Conservation (phyloP, 345 rosid species). For the Salix udensis region DNA sequence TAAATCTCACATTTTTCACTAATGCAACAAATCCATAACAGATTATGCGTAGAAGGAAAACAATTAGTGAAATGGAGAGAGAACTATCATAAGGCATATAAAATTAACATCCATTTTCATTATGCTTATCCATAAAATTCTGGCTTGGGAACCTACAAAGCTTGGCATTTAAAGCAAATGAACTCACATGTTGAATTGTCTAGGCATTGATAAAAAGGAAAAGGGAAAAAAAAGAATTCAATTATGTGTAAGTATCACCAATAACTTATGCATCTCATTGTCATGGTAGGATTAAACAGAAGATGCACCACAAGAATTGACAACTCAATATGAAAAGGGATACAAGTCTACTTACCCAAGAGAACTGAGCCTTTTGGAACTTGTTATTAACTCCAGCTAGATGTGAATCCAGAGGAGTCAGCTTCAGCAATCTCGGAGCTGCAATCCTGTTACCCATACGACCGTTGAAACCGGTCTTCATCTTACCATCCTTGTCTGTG, state of each 20-base stretch:
- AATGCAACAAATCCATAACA: background rate
- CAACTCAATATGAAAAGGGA: constrained; percentile 1
- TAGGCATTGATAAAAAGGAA: background rate
- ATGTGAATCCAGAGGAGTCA: constrained; percentile 81
- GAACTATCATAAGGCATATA: background rate
- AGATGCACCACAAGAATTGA: background rate
- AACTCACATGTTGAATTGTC: background rate
- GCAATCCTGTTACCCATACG: constrained; percentile 98
- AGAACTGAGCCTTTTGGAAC: constrained; percentile 89
- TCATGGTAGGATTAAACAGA: background rate
- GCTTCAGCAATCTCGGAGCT: constrained; percentile 88
- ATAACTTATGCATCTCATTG: background rate
- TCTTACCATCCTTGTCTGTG: constrained; percentile 76
- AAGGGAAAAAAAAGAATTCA: background rate
- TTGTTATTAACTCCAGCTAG: constrained; percentile 80
- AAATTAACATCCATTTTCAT: background rate
- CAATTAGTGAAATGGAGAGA: background rate
- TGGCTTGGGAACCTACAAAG: background rate
- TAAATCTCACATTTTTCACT: background rate
- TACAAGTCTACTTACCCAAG: constrained; percentile 61
- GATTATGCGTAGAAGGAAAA: background rate
- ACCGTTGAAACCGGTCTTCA: constrained; percentile 89
- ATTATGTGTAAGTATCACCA: background rate
- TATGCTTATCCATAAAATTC: background rate
- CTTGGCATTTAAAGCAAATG: background rate